These are phyloP conservation scores for Dendrobium nobile DNA, from an alignment of 106 monocot genomes.

Conservation along the genomic window DNA sequence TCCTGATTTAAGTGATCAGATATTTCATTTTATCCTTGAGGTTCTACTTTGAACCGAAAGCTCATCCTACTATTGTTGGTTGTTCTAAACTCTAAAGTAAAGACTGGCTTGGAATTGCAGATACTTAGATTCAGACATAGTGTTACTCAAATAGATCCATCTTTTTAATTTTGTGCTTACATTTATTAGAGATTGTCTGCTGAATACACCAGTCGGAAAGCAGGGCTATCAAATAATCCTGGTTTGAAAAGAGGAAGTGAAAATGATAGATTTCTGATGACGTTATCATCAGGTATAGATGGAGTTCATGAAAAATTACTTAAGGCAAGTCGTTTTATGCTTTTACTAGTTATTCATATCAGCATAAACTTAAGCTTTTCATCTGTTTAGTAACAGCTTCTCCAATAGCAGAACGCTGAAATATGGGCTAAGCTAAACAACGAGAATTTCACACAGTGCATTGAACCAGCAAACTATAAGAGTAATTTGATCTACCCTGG, in stretches of 20 bases:
- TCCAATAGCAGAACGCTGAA: constrained; percentile 41
- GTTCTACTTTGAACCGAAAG: no score
- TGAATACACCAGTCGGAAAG: constrained; percentile 13
- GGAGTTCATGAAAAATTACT: constrained; percentile 16
- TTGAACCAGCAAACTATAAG: constrained; percentile 38
- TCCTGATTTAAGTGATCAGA: no score
- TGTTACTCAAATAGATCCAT: not conserved
- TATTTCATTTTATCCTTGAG: no score
- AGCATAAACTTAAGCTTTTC: not conserved
- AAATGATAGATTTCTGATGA: constrained; percentile 59
- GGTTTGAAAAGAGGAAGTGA: constrained; percentile 35
- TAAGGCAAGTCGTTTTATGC: constrained; percentile 38
- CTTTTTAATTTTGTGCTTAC: not conserved
- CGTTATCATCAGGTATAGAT: constrained; percentile 29
- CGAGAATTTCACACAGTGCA: constrained; percentile 68
- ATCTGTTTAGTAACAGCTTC: not conserved
- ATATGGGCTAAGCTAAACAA: constrained; percentile 82
- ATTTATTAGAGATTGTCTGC: constrained; percentile 42
- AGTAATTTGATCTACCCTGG: constrained; percentile 38
- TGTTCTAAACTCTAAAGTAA: no score
- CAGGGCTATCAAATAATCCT: constrained; percentile 16
- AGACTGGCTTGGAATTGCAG: no score
- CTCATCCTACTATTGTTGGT: no score
- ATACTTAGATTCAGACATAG: no score
- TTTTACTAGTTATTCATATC: not conserved